Conservation (phyloP, 208 protist species). For the Leishmania lainsoni region DNA sequence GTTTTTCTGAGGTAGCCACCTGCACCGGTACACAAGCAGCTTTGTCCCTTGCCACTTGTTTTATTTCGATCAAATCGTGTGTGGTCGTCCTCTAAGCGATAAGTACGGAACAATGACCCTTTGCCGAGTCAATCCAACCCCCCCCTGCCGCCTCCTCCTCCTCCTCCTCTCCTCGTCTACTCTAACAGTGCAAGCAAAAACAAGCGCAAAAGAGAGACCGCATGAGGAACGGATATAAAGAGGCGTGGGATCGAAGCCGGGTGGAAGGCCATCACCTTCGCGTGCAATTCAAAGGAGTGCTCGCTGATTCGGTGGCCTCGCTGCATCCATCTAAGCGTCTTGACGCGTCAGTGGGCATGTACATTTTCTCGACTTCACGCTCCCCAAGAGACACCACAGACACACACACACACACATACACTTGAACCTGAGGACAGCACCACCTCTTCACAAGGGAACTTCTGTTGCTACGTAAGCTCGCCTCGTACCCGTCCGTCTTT, state of each 20-base stretch:
- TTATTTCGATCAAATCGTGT: not conserved
- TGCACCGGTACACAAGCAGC: not conserved
- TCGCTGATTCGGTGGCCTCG: not conserved
- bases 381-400: not conserved
- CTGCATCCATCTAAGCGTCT: not conserved
- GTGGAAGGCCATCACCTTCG: not conserved
- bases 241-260: not conserved
- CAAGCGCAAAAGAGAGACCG: not conserved
- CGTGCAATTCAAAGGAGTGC: not conserved
- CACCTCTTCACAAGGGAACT: not conserved
- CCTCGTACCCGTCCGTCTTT: not conserved
- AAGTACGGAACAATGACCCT: not conserved
- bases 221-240: not conserved
- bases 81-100: not conserved
- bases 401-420: not conserved
- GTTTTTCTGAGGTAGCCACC: not conserved
- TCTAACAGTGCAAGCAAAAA: not conserved
- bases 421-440: not conserved
- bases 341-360: not conserved
- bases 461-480: not conserved
- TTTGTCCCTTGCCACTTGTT: not conserved
- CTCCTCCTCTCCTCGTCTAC: not conserved
- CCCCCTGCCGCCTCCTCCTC: no score
- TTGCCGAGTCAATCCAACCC: not conserved
- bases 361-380: not conserved